Conservation (phyloP, 768 basidiomycete genomes). For the Terana coerulea region DNA sequence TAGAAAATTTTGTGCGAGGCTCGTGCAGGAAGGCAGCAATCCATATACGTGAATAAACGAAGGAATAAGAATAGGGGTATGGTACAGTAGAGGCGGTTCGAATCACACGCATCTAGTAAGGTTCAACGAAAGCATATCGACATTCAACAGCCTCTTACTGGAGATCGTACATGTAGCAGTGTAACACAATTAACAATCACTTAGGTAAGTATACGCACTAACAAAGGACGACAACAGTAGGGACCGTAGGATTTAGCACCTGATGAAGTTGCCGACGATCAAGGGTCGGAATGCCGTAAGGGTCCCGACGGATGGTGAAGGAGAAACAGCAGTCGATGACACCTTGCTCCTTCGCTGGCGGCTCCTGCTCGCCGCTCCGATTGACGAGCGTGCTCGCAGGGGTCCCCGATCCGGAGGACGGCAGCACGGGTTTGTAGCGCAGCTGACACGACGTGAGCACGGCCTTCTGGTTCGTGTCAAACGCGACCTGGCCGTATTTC, state of each 20-base stretch:
- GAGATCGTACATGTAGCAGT: not conserved
- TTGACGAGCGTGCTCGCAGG: constrained; percentile 18
- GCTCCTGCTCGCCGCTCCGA: constrained; percentile 18
- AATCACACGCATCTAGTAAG: not conserved
- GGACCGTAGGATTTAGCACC: constrained; percentile 31
- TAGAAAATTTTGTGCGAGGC: too few relatives aligned
- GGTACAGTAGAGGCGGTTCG: not conserved
- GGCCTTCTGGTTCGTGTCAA: constrained; percentile 88
- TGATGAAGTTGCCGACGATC: constrained; percentile 89
- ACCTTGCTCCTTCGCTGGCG: constrained; percentile 55
- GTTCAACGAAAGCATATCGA: not conserved
- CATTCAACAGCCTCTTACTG: not conserved
- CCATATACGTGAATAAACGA: not conserved
- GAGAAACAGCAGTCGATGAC: constrained; percentile 87
- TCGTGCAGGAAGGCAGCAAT: too few relatives aligned
- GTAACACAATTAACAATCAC: not conserved
- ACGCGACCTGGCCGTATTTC: constrained; percentile 95
- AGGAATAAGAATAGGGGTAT: constrained; percentile 2
- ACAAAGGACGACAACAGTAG: not conserved
- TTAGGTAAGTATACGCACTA: not conserved
- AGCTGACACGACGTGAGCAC: constrained; percentile 90
- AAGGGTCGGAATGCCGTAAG: constrained; percentile 86
- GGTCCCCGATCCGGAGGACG: constrained; percentile 33
- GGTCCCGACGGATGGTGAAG: constrained; percentile 83
- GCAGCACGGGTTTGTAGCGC: constrained; percentile 68